These are phyloP conservation scores for Vitis rotundifolia DNA, from an alignment of 164 flowering plant species.

Conservation along the genomic window DNA sequence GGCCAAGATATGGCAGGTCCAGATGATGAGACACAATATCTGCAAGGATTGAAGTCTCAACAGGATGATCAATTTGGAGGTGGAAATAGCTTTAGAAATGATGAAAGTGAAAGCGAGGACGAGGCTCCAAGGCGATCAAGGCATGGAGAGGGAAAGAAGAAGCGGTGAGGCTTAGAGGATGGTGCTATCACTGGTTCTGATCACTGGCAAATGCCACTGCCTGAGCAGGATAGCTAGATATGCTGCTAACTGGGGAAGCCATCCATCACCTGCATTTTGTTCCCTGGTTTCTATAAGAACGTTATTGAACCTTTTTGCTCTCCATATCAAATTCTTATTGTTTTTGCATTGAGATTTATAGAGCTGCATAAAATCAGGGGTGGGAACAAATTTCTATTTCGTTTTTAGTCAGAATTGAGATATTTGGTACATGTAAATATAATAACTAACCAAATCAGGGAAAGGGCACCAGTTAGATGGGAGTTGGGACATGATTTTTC, in stretches of 20 bases:
- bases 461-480: too few species aligned
- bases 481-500: too few species aligned
- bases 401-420: too few species aligned
- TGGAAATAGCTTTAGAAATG: slow-evolving; percentile 53
- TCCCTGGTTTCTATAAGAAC: neutral
- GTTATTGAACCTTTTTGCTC: too few species aligned
- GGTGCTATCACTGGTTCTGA: slow-evolving; percentile 29
- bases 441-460: too few species aligned
- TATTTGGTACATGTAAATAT: too few species aligned
- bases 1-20: slow-evolving; percentile 44
- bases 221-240: neutral
- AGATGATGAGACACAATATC: slow-evolving; percentile 46
- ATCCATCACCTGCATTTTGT: neutral
- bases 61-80: slow-evolving; percentile 50
- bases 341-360: too few species aligned
- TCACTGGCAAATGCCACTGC: slow-evolving; percentile 13
- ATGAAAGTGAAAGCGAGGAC: slow-evolving; percentile 95
- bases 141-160: slow-evolving; percentile 90
- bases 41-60: slow-evolving; percentile 38
- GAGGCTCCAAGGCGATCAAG: slow-evolving; percentile 96
- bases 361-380: too few species aligned
- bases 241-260: neutral
- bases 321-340: too few species aligned
- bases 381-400: too few species aligned
- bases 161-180: slow-evolving; percentile 51